phyloP scores from a whole-genome alignment of 108 stramenopile species.

The Bacterosira constricta region DNA sequence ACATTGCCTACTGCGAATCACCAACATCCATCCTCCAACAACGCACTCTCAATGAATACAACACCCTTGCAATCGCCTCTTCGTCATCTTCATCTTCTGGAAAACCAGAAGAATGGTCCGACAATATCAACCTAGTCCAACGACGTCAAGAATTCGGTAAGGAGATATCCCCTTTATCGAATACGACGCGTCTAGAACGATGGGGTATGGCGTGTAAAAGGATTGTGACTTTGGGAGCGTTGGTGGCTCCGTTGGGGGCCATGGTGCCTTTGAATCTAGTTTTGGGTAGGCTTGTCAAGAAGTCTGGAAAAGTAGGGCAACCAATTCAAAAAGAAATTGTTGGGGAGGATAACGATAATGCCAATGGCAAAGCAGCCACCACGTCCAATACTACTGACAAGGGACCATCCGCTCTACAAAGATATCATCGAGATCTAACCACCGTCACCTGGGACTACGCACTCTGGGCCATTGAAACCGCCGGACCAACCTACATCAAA shows the following conservation, averaged over 20 bases:
- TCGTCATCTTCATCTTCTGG: too few relatives aligned
- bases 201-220: conserved; percentile 36
- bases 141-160: conserved; percentile 18
- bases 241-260: conserved; percentile 33
- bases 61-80: background rate
- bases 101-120: conserved; percentile 33
- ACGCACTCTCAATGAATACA: conserved; percentile 17
- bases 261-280: conserved; percentile 22
- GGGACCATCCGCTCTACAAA: background rate
- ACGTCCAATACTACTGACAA: too few relatives aligned
- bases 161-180: conserved; percentile 27
- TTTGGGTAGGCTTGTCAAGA: conserved; percentile 16
- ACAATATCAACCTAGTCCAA: conserved; percentile 14
- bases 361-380: too few relatives aligned
- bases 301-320: background rate
- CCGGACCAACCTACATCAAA: conserved; percentile 93
- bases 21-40: conserved; percentile 16
- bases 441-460: conserved; percentile 77
- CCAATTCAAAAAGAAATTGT: background rate
- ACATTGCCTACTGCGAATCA: conserved; percentile 28
- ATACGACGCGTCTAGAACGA: conserved; percentile 22
- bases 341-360: too few relatives aligned
- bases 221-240: conserved; percentile 9
- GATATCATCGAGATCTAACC: conserved; percentile 3
- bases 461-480: conserved; percentile 86